Conservation (phyloP, 2,329 filamentous ascomycete genomes). For the Myotisia sp. region DNA sequence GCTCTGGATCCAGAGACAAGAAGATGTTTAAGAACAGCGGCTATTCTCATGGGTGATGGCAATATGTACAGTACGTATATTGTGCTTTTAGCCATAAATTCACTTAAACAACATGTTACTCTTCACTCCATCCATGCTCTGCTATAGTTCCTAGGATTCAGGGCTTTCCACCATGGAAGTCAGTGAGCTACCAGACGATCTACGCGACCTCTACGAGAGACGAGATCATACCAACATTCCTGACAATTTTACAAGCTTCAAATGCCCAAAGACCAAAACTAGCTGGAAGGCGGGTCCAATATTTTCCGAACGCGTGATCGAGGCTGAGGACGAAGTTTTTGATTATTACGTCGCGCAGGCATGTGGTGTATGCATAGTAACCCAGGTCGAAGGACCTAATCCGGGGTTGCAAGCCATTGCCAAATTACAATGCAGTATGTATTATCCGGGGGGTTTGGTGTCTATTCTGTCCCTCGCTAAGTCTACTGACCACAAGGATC, state of each 20-base stretch:
- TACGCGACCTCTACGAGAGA: conserved; percentile 5
- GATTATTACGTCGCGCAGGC: conserved; percentile 7
- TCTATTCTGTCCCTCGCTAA: not conserved
- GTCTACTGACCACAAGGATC: conserved; percentile 1
- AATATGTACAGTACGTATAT: too few relatives aligned
- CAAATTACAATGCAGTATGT: conserved; percentile 11
- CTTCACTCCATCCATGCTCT: too few relatives aligned
- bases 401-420: conserved; percentile 9
- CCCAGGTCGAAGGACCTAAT: conserved; percentile 10
- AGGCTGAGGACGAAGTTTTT: conserved; percentile 2
- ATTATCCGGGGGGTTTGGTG: not conserved
- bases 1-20: too few relatives aligned
- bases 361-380: conserved; percentile 8
- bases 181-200: conserved; percentile 4
- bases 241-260: not conserved
- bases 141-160: too few relatives aligned
- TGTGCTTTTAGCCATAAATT: too few relatives aligned
- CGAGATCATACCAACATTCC: conserved; percentile 3
- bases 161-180: conserved; percentile 4
- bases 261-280: not conserved
- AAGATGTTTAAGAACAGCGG: too few relatives aligned
- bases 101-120: too few relatives aligned
- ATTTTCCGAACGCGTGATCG: conserved; percentile 8
- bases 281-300: conserved; percentile 9
- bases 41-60: too few relatives aligned